Evolutionary conservation across 202 grass and related monocot genomes (phyloP).

Genomic region (Musa balbisiana): DNA sequence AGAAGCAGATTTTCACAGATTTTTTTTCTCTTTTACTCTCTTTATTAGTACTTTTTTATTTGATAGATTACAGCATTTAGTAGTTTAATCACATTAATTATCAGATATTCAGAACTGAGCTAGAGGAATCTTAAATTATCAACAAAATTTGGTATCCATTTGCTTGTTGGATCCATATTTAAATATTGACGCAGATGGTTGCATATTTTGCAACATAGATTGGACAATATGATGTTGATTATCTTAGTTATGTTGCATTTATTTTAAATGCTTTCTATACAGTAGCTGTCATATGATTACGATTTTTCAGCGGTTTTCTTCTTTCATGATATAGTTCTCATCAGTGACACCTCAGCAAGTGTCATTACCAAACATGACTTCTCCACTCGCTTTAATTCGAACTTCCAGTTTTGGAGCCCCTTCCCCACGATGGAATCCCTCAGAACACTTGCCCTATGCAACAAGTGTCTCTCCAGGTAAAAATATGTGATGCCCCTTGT

Average conservation of each 20-base stretch:
- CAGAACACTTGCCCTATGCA: conserved; percentile 49
- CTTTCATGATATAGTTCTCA: conserved; percentile 27
- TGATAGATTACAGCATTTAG: too few species aligned
- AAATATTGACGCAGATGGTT: too few species aligned
- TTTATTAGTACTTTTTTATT: too few species aligned
- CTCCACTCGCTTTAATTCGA: conserved; percentile 36
- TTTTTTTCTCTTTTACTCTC: too few species aligned
- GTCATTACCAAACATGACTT: conserved; percentile 28
- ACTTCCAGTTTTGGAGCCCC: conserved; percentile 50
- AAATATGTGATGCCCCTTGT: conserved; percentile 18
- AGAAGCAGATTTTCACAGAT: too few species aligned
- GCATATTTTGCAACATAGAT: too few species aligned
- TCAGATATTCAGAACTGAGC: too few species aligned
- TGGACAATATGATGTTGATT: too few species aligned
- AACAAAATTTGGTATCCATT: too few species aligned
- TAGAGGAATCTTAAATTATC: too few species aligned
- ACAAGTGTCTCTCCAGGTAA: conserved; percentile 60
- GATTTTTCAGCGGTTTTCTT: conserved; percentile 10
- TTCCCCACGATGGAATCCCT: conserved; percentile 28
- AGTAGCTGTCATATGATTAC: neutral
- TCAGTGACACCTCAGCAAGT: conserved; percentile 40
- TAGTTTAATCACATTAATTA: too few species aligned
- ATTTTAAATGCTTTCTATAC: neutral
- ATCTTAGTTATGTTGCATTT: neutral
- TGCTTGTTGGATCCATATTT: too few species aligned